These are phyloP conservation scores for Podaxis sp. DNA, from an alignment of 768 basidiomycete genomes.

Conservation along the genomic window DNA sequence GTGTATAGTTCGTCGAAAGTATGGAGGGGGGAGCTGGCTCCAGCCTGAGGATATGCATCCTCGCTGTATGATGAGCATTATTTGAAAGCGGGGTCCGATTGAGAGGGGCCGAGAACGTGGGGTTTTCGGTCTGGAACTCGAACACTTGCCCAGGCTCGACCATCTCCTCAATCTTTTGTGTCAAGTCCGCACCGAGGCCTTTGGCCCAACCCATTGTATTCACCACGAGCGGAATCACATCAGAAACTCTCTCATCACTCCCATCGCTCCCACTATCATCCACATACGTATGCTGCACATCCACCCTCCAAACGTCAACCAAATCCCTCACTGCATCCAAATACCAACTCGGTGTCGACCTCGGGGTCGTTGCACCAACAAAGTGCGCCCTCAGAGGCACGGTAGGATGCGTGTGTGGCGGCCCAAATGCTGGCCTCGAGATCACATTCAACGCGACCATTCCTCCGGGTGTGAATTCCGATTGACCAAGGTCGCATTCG, in stretches of 20 bases:
- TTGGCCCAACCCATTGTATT: slow-evolving; percentile 99
- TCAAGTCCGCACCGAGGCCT: slow-evolving; percentile 84
- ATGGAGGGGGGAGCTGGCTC: slow-evolving; percentile 40
- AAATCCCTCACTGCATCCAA: slow-evolving; percentile 63
- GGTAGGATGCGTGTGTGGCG: slow-evolving; percentile 81
- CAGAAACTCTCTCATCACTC: slow-evolving; percentile 38
- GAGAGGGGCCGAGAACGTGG: neutral
- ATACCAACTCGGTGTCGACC: slow-evolving; percentile 73
- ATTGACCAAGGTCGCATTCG: slow-evolving; percentile 92
- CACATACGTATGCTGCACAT: slow-evolving; percentile 49
- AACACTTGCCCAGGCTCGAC: slow-evolving; percentile 59
- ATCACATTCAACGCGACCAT: slow-evolving; percentile 78
- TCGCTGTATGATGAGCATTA: neutral
- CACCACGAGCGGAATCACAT: slow-evolving; percentile 76
- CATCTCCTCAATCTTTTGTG: slow-evolving; percentile 61
- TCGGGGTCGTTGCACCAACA: slow-evolving; percentile 75
- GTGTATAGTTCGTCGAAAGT: slow-evolving; percentile 38
- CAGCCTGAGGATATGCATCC: slow-evolving; percentile 30
- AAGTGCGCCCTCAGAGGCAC: slow-evolving; percentile 75
- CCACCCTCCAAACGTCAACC: slow-evolving; percentile 62
- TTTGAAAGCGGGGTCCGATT: neutral
- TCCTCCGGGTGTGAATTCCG: slow-evolving; percentile 87
- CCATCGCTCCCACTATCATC: slow-evolving; percentile 18
- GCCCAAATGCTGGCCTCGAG: slow-evolving; percentile 68
- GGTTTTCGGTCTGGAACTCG: slow-evolving; percentile 33